phyloP scores from a whole-genome alignment of 1,139 yeast genomes.

The Protomyces inundatus region DNA sequence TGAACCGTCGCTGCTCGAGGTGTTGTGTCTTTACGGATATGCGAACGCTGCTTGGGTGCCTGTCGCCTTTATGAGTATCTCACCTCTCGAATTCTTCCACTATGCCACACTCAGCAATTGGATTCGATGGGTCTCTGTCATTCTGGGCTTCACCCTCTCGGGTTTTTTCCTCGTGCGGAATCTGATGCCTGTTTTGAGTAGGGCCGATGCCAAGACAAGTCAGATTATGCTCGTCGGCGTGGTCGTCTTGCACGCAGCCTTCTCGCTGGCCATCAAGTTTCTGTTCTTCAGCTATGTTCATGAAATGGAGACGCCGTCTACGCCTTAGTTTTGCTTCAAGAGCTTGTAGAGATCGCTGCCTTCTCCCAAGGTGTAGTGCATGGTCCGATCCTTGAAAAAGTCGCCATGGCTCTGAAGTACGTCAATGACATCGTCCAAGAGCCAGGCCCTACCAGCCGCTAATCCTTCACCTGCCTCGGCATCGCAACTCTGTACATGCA shows the following conservation, averaged over 20 bases:
- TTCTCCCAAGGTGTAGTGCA: constrained; percentile 64
- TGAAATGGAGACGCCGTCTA: not conserved
- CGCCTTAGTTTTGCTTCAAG: not conserved
- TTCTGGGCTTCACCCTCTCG: constrained; percentile 40
- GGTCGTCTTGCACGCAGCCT: constrained; percentile 39
- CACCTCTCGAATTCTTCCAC: constrained; percentile 41
- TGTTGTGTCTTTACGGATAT: constrained; percentile 67
- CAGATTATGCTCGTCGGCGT: constrained; percentile 37
- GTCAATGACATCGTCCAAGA: constrained; percentile 77
- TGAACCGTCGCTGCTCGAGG: constrained; percentile 41
- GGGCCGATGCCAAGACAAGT: constrained; percentile 38
- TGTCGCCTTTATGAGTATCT: constrained; percentile 51
- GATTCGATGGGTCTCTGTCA: constrained; percentile 41
- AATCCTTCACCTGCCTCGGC: constrained; percentile 74
- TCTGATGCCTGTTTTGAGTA: constrained; percentile 37
- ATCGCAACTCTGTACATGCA: constrained; percentile 74
- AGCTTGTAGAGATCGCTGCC: constrained; percentile 67
- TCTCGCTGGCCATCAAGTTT: constrained; percentile 42
- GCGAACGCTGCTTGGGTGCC: constrained; percentile 76
- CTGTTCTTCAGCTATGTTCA: constrained; percentile 36
- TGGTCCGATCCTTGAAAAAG: constrained; percentile 49
- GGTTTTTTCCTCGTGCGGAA: constrained; percentile 41
- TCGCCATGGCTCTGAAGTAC: constrained; percentile 51
- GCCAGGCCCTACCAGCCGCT: constrained; percentile 71
- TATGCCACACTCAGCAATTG: constrained; percentile 39